Conservation (phyloP, 495 filamentous ascomycete species). For the Glarea lozoyensis region DNA sequence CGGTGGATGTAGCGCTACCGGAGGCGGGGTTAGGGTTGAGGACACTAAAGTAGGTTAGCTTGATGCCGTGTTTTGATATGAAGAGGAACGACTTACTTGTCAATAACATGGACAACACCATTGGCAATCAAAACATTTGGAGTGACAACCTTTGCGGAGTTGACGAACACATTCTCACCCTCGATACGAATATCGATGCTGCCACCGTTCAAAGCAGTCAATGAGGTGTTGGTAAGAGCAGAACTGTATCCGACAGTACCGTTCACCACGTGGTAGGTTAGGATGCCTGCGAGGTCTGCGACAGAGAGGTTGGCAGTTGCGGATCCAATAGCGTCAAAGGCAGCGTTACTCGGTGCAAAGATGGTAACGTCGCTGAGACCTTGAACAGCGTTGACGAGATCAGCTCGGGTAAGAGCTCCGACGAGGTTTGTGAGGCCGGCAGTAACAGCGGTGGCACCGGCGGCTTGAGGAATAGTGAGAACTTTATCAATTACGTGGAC, state of each 20-base stretch:
- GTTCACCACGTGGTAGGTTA: constrained; percentile 51
- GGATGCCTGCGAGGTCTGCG: constrained; percentile 34
- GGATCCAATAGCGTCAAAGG: constrained; percentile 50
- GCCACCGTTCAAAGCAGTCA: constrained; percentile 34
- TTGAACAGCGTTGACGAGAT: constrained; percentile 38
- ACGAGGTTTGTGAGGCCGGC: constrained; percentile 45
- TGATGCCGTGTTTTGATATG: background rate
- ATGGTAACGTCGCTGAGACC: constrained; percentile 44
- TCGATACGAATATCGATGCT: constrained; percentile 40
- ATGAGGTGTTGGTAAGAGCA: constrained; percentile 28
- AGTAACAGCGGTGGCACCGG: constrained; percentile 37
- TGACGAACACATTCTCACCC: constrained; percentile 33
- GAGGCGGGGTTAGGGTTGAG: constrained; percentile 48
- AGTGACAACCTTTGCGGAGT: constrained; percentile 40
- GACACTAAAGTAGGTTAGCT: constrained; percentile 30
- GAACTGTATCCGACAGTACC: constrained; percentile 44
- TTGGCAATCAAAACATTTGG: constrained; percentile 52
- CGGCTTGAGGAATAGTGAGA: constrained; percentile 44
- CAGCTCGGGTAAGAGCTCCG: constrained; percentile 40
- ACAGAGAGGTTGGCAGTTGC: constrained; percentile 33
- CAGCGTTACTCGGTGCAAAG: constrained; percentile 52
- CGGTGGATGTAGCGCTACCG: constrained; percentile 29
- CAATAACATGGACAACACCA: constrained; percentile 60
- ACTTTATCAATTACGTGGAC: constrained; percentile 55
- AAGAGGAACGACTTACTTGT: constrained; percentile 21